These are phyloP conservation scores for Cyberlindnera misumaiensis DNA, from an alignment of 805 yeast species.

Conservation along the genomic window DNA sequence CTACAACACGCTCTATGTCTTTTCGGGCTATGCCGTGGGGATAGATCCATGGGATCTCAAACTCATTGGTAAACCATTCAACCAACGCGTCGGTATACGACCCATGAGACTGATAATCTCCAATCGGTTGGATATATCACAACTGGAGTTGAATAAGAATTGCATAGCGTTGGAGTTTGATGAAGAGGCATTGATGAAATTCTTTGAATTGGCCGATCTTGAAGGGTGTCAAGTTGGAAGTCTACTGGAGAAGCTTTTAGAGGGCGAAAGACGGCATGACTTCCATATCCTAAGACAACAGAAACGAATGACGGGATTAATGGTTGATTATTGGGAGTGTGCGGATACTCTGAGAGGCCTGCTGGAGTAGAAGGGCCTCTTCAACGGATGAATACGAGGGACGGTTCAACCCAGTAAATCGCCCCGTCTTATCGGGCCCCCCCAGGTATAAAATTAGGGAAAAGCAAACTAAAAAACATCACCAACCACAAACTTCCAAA, in stretches of 20 bases:
- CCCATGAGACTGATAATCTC: slow-evolving; percentile 15
- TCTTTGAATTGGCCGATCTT: neutral
- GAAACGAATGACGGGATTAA: neutral
- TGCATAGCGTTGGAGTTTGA: slow-evolving; percentile 11
- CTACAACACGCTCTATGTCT: neutral
- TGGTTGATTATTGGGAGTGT: neutral
- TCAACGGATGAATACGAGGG: too few species aligned
- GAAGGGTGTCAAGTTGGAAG: too few species aligned
- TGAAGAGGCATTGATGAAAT: neutral
- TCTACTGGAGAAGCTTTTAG: too few species aligned
- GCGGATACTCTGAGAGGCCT: slow-evolving; percentile 6
- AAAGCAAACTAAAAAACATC: neutral
- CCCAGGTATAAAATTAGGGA: too few species aligned
- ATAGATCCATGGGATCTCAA: slow-evolving; percentile 8
- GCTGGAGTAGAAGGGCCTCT: too few species aligned
- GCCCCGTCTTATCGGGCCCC: too few species aligned
- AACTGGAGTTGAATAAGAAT: slow-evolving; percentile 1
- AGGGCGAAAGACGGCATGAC: too few species aligned
- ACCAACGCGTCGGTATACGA: slow-evolving; percentile 4
- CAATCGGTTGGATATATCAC: slow-evolving; percentile 1
- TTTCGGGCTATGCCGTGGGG: slow-evolving; percentile 13
- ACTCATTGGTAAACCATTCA: slow-evolving; percentile 12
- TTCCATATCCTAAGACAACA: neutral
- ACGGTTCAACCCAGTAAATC: too few species aligned
- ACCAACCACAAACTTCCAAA: neutral